Base-by-base conservation (phyloP, 2,329 filamentous ascomycete genomes). In the Cytospora leucostoma region DNA sequence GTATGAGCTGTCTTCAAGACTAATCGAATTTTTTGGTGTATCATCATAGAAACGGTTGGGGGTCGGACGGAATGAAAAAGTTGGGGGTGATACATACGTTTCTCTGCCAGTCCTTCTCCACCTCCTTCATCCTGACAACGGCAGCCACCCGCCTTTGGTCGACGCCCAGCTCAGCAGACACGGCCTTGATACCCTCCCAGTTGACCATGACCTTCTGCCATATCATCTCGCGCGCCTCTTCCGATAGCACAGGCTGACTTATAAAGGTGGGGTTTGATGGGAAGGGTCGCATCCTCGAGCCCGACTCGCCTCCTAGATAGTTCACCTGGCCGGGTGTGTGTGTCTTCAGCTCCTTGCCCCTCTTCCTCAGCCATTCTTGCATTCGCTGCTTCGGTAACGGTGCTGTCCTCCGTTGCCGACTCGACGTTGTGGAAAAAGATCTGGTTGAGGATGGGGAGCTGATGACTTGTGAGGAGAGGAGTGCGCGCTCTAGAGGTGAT, bases 1-100 rank as follows among this genome's bases (percentile, higher is more conserved):
- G 35, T 61, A 55, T 66, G 64, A 64, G 80, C 77, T 88, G 93
- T 98, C 93, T 97, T 97, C 84, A 96, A 97, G 94, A 98, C 94
- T 97, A 97, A 98, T 97, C 94, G 94, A 90, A 85, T 87, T 88
- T 86, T 84, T 84, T 86, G 91, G 78, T 75, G 73, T 70, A 72
- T 85, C 84, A 87, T 87, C 84, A 86, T 76, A 66, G 70, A 71
- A 70, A 72, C 65, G 63, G 27, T 27, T 27, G 68, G 17, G 44
- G 56, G 13, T 10, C 57, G 32, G 34, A 13, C 40, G 10, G 19
- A 10, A 17, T 7, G 15, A 21, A 32, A 32, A 50, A 33, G n/a
- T 17, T 47, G 34, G 57, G 6, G 34, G 32, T 7, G n/a, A 49
- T 62, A 74, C 91, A 83, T 84, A 97, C 93, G 81, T 93, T 82